Base-by-base conservation (phyloP, 2,329 filamentous ascomycete genomes). In the Emergomyces orientalis region DNA sequence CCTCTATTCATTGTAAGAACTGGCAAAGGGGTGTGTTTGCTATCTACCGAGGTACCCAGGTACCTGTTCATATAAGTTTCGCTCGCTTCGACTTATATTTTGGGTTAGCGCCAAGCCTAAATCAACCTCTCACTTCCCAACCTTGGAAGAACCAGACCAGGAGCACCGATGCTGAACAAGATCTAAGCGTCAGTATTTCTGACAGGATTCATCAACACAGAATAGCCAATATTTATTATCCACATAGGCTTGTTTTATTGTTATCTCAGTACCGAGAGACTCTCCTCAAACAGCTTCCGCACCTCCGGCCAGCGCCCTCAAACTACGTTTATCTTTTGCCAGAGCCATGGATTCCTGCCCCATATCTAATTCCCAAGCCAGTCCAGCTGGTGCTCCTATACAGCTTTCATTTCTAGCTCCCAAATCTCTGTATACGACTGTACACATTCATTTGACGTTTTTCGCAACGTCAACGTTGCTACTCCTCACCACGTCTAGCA, bases 371-470 rank as follows among this genome's bases (percentile, higher is more conserved):
- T 25, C 22, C 13, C 25, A 45, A 62, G 41, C 9, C 37, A 62
- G 30, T 5, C 71, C 72, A 22, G 69, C 69, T 32, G 60, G 73
- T 62, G 75, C 78, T 62, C 80, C 82, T 0, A 71, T 82, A 58
- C 79, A 86, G 68, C 74, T 86, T 56, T 81, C 83, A 2, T 81
- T 87, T 62, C 79, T 82, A 2, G 73, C 87, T 4, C 84, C 84
- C 5, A 80, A 76, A 63, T 80, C 81, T 51, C 79, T 82, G 2
- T 79, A 82, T 66, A 82, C 81, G n/a, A 81, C 79, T 37, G 79
- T 85, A 59, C 81, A 87, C 71, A 72, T 86, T 56, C 84, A 86
- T 68, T 75, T 87, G 59, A 85, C 81, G 11, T 73, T 82, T 64
- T 75, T 83, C 63, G 73, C 76, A 6, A 81, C 79, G 32, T 83